Evolutionary conservation across 2,329 filamentous ascomycete genomes (phyloP).

Genomic region (Aspergillus sp.): DNA sequence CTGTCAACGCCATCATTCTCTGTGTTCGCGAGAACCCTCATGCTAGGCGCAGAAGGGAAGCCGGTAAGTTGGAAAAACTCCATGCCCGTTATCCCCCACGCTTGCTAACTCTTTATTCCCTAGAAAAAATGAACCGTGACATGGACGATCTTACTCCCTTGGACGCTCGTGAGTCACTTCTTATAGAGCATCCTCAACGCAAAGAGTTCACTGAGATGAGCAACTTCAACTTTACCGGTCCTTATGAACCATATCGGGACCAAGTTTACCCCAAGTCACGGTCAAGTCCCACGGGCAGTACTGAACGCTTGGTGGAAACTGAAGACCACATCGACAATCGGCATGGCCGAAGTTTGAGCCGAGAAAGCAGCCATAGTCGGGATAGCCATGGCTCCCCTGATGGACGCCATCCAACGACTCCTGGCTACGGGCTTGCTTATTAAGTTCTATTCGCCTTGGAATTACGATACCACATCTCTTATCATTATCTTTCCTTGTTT

Average conservation of each 20-base stretch:
- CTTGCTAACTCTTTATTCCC: constrained; percentile 9
- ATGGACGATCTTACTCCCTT: constrained; percentile 80
- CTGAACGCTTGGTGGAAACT: constrained; percentile 28
- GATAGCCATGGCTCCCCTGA: constrained; percentile 28
- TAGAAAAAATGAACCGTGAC: constrained; percentile 73
- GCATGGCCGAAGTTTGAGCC: constrained; percentile 21
- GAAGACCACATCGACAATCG: constrained; percentile 20
- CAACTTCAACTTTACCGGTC: constrained; percentile 36
- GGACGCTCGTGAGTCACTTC: constrained; percentile 65
- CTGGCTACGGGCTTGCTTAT: constrained; percentile 32
- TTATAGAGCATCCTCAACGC: constrained; percentile 57
- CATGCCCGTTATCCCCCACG: constrained; percentile 8
- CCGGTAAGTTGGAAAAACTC: constrained; percentile 58
- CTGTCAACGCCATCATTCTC: constrained; percentile 78
- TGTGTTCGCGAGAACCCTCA: constrained; percentile 88
- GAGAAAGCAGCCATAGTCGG: constrained; percentile 18
- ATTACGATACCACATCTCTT: neutral
- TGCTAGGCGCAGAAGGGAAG: constrained; percentile 79
- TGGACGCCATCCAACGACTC: constrained; percentile 21
- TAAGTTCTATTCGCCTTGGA: constrained; percentile 11
- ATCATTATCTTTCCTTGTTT: neutral
- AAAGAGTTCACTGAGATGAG: constrained; percentile 32
- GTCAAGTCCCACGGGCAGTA: constrained; percentile 25
- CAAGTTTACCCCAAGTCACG: constrained; percentile 17
- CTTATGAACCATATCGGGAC: constrained; percentile 38